Evolutionary conservation across 805 yeast genomes (phyloP).

Genomic region (Cyberlindnera misumaiensis): DNA sequence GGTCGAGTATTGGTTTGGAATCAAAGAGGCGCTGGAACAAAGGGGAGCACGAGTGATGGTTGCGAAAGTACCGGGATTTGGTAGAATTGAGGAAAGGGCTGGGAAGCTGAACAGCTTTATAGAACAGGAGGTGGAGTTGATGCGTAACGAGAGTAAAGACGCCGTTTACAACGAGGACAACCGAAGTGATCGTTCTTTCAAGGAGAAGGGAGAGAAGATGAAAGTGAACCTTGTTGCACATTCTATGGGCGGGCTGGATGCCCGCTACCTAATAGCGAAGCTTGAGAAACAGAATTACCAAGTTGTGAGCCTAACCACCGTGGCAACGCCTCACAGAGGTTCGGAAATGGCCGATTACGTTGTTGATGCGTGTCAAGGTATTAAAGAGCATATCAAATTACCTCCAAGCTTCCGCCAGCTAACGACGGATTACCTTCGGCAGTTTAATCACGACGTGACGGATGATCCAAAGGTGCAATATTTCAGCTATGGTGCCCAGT

Average conservation of each 20-base stretch:
- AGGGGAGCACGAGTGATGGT: constrained; percentile 65
- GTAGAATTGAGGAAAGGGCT: constrained; percentile 67
- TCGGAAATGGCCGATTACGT: constrained; percentile 75
- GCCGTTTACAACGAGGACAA: constrained; percentile 21
- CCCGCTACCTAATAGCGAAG: constrained; percentile 64
- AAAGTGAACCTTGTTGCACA: constrained; percentile 77
- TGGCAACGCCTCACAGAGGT: constrained; percentile 87
- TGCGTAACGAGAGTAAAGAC: constrained; percentile 16
- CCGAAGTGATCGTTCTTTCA: constrained; percentile 5
- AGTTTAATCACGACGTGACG: constrained; percentile 45
- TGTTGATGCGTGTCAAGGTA: constrained; percentile 24
- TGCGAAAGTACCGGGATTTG: constrained; percentile 80
- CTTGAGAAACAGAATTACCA: constrained; percentile 39
- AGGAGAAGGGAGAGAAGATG: constrained; percentile 26
- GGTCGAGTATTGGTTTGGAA: constrained; percentile 79
- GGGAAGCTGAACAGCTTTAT: constrained; percentile 46
- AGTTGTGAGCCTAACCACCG: constrained; percentile 72
- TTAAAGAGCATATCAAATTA: constrained; percentile 15
- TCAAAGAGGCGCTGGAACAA: constrained; percentile 49
- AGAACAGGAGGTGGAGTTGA: constrained; percentile 16
- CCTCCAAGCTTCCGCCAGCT: constrained; percentile 55
- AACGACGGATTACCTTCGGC: constrained; percentile 45
- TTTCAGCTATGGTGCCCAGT: constrained; percentile 78
- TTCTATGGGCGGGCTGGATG: constrained; percentile 92
- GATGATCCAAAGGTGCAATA: constrained; percentile 62